phyloP scores from a whole-genome alignment of 2,329 filamentous ascomycete species.

The Didymella exigua region DNA sequence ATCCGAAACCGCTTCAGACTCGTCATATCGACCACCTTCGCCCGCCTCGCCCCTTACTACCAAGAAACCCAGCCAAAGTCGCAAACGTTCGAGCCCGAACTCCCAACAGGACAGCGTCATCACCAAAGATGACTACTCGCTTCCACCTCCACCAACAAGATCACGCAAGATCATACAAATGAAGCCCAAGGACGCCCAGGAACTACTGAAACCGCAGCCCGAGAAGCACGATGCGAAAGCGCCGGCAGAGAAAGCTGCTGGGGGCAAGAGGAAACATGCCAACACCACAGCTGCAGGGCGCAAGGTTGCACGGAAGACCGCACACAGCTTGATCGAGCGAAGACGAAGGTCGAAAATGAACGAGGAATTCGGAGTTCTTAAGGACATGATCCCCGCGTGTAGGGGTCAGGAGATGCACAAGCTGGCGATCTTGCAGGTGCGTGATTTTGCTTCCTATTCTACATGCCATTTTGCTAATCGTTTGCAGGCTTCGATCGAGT shows the following conservation, averaged over 20 bases:
- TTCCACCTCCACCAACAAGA: conserved; percentile 90
- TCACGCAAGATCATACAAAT: conserved; percentile 98
- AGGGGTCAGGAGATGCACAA: conserved; percentile 97
- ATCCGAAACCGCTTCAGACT: conserved; percentile 56
- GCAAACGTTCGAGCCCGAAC: conserved; percentile 40
- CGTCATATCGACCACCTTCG: conserved; percentile 58
- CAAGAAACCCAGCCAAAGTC: conserved; percentile 38
- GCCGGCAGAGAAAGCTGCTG: conserved; percentile 33
- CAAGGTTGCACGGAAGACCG: conserved; percentile 94
- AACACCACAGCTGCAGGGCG: conserved; percentile 82
- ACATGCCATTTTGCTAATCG: not conserved
- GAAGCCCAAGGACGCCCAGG: conserved; percentile 66
- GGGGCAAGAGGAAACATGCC: conserved; percentile 74
- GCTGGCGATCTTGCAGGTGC: conserved; percentile 87
- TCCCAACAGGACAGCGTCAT: conserved; percentile 40
- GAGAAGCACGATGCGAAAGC: conserved; percentile 30
- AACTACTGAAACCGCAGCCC: conserved; percentile 28
- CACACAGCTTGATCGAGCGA: conserved; percentile 92
- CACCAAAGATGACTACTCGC: conserved; percentile 70
- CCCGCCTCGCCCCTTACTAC: conserved; percentile 46
- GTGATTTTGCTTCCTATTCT: not conserved
- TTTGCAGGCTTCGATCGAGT: conserved; percentile 87
- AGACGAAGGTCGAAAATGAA: conserved; percentile 96
- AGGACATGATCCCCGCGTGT: conserved; percentile 94
- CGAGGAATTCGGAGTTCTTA: conserved; percentile 91